Base-by-base conservation (phyloP, 2,329 filamentous ascomycete genomes). In the Paecilomyces dactylethromorphus region DNA sequence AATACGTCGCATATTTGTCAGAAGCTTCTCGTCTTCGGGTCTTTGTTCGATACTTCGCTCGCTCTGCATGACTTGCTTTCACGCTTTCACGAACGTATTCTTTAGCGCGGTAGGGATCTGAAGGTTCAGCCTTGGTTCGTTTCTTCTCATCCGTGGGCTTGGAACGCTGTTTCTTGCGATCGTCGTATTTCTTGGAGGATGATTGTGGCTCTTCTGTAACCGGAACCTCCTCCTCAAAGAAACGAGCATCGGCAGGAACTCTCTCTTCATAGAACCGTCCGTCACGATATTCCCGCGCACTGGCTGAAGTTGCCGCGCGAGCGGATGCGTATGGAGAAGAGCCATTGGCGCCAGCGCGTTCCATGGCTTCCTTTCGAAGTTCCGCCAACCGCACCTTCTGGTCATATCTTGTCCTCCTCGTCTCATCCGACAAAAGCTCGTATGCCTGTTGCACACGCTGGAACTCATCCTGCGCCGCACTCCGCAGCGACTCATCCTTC, bases 381-480 rank as follows among this genome's bases (percentile, higher is more conserved):
- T 87, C 84, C 55, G 84, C 84, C 62, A 92, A 74, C 67, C 82
- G 85, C 62, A 88, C 80, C 70, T 87, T 83, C 56, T 91, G 86
- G 75, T 97, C 91, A 74, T 97, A 96, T 65, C 87, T 86, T 59
- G 79, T 76, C 60, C 91, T 82, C 70, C 87, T 85, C 6, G 78
- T 81, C 29, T 93, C 89, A 70, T 97, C 88, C 68, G 86, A 90
- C 61, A 99, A 84, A 31, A 94, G 81, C 75, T 97, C 94, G 76
- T 96, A 99, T 55, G 94, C 92, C 67, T 92, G 86, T 74, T 97
- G 92, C 33, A 97, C 90, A 71, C 86, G 87, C 75, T 97, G 92
- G 69, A 97, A 99, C 75, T 96, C 88, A 66, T 91, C 87, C 66
- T 90, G 86, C 74, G 92, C 95, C 66, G 85, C 79, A 60, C 86